These are phyloP conservation scores for Russula olivacea DNA, from an alignment of 768 basidiomycete species.

Conservation along the genomic window DNA sequence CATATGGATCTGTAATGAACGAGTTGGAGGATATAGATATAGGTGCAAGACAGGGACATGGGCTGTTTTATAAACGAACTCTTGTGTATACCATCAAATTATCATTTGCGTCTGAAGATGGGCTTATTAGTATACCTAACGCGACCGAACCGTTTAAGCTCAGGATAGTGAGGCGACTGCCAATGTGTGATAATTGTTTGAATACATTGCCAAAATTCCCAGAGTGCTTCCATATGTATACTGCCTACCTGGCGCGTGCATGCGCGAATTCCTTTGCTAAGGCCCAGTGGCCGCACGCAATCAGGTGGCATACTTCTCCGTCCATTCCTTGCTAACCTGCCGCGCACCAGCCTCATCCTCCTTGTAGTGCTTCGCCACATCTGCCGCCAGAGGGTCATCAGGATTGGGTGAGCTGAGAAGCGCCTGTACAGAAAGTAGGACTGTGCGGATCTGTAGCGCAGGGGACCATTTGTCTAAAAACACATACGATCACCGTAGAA, in stretches of 20 bases:
- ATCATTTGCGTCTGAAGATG: neutral
- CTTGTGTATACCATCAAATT: neutral
- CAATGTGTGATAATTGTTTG: slow-evolving; percentile 12
- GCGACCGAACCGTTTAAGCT: neutral
- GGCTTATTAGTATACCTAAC: neutral
- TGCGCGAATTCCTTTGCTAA: neutral
- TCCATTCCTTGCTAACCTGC: slow-evolving; percentile 93
- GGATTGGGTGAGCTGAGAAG: slow-evolving; percentile 94
- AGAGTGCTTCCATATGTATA: slow-evolving; percentile 10
- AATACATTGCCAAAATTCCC: slow-evolving; percentile 17
- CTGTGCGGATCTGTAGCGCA: slow-evolving; percentile 96
- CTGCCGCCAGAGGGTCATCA: slow-evolving; percentile 89
- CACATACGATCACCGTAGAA: slow-evolving; percentile 6
- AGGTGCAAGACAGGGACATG: neutral
- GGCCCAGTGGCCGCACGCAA: slow-evolving; percentile 10
- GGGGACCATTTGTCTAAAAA: slow-evolving; percentile 95
- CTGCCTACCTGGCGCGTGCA: neutral
- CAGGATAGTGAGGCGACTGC: neutral
- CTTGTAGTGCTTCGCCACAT: slow-evolving; percentile 98
- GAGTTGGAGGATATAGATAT: neutral
- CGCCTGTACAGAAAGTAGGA: slow-evolving; percentile 95
- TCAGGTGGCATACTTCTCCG: slow-evolving; percentile 68
- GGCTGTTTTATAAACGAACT: neutral
- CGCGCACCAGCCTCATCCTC: slow-evolving; percentile 93
- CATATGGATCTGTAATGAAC: neutral